Evolutionary conservation across 768 basidiomycete species (phyloP).

Genomic region (Macrocybe gigantea): DNA sequence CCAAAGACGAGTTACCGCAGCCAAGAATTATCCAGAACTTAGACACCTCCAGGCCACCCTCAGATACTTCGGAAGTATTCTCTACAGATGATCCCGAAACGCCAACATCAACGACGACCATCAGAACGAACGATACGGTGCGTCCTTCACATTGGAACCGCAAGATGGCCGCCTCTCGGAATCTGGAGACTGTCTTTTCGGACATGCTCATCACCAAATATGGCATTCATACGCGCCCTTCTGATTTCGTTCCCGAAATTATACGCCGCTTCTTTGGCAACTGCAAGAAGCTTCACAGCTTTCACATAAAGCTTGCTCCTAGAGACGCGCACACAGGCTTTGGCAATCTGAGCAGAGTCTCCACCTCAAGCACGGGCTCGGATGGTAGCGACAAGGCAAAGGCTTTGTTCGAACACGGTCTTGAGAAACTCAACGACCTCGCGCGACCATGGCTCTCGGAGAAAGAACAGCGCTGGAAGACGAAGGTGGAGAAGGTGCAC

Average conservation of each 20-base stretch:
- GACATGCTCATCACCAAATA: conserved; percentile 51
- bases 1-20: background rate
- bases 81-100: conserved; percentile 2
- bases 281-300: conserved; percentile 38
- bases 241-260: conserved; percentile 39
- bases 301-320: conserved; percentile 57
- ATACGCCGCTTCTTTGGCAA: conserved; percentile 48
- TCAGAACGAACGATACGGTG: conserved; percentile 2
- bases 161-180: conserved; percentile 31
- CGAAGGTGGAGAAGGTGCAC: conserved; percentile 13
- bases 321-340: conserved; percentile 7
- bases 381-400: conserved; percentile 13
- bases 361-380: background rate
- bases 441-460: conserved; percentile 27
- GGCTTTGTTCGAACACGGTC: conserved; percentile 14
- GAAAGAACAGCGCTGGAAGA: conserved; percentile 24
- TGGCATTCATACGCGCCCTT: conserved; percentile 46
- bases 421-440: conserved; percentile 13
- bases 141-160: conserved; percentile 31
- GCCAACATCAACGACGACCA: conserved; percentile 5
- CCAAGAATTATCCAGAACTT: background rate
- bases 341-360: background rate
- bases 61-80: background rate
- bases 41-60: background rate
- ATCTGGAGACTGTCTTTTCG: conserved; percentile 54